Evolutionary conservation across 108 stramenopile genomes (phyloP).

Genomic region (Hondaea fermentalgiana): DNA sequence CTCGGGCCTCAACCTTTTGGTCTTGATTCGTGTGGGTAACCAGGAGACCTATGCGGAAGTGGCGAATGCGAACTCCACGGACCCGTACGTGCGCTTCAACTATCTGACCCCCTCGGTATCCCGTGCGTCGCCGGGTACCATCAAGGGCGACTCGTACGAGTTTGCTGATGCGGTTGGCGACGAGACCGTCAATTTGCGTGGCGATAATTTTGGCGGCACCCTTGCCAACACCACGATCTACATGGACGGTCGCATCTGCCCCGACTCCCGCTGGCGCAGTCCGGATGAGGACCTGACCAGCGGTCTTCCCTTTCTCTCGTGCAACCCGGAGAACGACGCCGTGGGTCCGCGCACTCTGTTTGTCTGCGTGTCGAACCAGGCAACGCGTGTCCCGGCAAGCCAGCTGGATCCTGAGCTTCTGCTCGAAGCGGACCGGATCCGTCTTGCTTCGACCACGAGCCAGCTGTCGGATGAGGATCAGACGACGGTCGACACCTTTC

Average conservation of each 20-base stretch:
- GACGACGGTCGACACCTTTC: background rate
- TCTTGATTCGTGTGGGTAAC: background rate
- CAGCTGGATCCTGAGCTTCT: background rate
- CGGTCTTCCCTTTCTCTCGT: background rate
- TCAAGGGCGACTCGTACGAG: background rate
- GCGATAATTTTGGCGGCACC: background rate
- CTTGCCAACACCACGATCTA: background rate
- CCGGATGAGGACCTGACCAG: background rate
- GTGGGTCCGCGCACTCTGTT: background rate
- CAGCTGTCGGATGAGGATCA: background rate
- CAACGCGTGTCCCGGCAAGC: background rate
- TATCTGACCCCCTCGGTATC: background rate
- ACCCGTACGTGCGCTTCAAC: background rate
- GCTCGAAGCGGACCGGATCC: background rate
- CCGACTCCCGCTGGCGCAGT: background rate
- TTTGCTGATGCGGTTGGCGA: background rate
- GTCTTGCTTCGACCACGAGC: background rate
- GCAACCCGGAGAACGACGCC: background rate
- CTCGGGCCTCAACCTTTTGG: background rate
- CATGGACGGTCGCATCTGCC: background rate
- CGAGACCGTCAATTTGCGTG: background rate
- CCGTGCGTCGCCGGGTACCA: background rate
- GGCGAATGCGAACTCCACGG: background rate
- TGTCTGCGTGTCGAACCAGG: background rate
- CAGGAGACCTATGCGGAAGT: background rate